phyloP scores from a whole-genome alignment of 306 rosid species.

The Delonix regia region DNA sequence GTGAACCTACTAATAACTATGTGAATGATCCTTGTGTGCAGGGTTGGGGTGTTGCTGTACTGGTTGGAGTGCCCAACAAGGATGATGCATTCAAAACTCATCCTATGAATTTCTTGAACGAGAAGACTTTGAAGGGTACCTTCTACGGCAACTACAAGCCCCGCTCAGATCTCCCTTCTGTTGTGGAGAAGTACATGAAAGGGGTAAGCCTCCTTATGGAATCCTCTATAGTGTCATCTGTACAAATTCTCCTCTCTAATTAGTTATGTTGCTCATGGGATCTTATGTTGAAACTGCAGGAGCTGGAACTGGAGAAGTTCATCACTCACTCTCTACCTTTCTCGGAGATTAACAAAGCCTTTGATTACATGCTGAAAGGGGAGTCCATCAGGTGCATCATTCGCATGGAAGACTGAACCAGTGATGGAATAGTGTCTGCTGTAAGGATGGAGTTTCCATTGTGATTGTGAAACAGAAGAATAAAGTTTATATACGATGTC shows the following conservation, averaged over 20 bases:
- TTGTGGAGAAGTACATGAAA: slow-evolving; percentile 78
- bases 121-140: slow-evolving; percentile 91
- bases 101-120: slow-evolving; percentile 70
- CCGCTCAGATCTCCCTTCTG: slow-evolving; percentile 69
- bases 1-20: neutral
- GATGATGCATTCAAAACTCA: slow-evolving; percentile 67
- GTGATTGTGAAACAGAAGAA: neutral
- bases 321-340: slow-evolving; percentile 54
- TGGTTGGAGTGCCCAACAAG: slow-evolving; percentile 67
- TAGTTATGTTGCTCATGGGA: neutral
- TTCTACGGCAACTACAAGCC: slow-evolving; percentile 94
- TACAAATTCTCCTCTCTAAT: neutral
- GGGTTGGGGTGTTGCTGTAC: slow-evolving; percentile 81
- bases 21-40: slow-evolving; percentile 10
- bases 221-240: neutral
- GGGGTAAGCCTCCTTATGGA: slow-evolving; percentile 38
- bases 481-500: neutral
- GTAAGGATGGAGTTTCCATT: neutral
- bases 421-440: neutral
- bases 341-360: slow-evolving; percentile 52
- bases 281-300: slow-evolving; percentile 30
- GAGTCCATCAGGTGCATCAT: slow-evolving; percentile 53
- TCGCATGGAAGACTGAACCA: slow-evolving; percentile 29
- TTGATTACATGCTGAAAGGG: slow-evolving; percentile 53
- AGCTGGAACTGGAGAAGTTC: slow-evolving; percentile 57